Conservation (phyloP, 2,329 filamentous ascomycete species). For the Rhynchosporium graminicola region DNA sequence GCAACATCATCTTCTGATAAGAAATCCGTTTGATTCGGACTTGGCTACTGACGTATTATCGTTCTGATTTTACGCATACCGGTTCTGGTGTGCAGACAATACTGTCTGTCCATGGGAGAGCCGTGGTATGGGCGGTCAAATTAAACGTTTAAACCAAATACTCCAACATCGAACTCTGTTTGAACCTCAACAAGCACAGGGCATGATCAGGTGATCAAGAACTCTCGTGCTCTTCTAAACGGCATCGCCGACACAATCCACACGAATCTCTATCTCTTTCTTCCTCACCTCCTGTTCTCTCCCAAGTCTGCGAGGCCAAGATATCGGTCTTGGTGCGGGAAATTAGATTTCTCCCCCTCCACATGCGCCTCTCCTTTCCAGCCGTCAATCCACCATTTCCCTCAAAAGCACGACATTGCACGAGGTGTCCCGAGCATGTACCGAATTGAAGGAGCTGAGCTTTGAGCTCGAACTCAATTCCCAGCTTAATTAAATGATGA, state of each 20-base stretch:
- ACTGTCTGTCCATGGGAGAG: too few species aligned
- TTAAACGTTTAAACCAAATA: not conserved
- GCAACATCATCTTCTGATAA: too few species aligned
- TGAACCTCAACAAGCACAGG: too few species aligned
- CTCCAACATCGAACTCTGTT: not conserved
- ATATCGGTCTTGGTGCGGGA: not conserved
- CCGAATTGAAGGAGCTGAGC: not conserved
- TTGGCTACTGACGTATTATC: too few species aligned
- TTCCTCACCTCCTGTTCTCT: not conserved
- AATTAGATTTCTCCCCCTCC: too few species aligned
- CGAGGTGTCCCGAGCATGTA: not conserved
- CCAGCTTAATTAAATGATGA: not conserved
- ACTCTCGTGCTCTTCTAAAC: too few species aligned
- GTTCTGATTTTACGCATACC: too few species aligned
- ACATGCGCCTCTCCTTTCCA: not conserved
- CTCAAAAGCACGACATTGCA: slow-evolving; percentile 2
- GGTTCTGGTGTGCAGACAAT: too few species aligned
- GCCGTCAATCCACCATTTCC: not conserved
- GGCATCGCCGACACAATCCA: too few species aligned
- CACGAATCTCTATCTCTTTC: not conserved
- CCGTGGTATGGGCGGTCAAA: too few species aligned
- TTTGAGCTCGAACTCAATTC: not conserved
- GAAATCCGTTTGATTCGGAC: too few species aligned
- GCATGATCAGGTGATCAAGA: too few species aligned
- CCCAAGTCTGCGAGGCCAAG: not conserved